phyloP scores from a whole-genome alignment of 192 early-diverging fungal genomes.

The Cetraspora pellucida region DNA sequence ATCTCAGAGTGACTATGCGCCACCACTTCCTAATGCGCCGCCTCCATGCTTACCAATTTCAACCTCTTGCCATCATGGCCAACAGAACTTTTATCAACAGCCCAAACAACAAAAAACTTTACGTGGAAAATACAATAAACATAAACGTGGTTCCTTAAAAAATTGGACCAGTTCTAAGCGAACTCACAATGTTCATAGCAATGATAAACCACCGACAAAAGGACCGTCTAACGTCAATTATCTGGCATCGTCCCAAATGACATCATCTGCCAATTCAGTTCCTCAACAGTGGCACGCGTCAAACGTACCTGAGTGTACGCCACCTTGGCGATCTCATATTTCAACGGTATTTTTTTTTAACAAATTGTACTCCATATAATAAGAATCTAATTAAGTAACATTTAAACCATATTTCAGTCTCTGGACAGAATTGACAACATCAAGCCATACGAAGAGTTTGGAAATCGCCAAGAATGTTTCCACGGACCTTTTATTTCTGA shows the following conservation, averaged over 20 bases:
- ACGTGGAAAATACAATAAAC: neutral
- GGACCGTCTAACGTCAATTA: neutral
- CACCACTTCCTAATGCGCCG: neutral
- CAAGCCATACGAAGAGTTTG: too few species aligned
- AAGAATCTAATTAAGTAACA: neutral
- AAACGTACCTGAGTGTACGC: neutral
- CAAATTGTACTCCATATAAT: neutral
- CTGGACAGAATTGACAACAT: neutral
- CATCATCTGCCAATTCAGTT: neutral
- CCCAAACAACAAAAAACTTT: neutral
- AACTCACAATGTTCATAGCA: neutral
- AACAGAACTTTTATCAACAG: neutral
- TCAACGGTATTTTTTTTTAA: constrained; percentile 2
- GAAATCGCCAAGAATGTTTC: too few species aligned
- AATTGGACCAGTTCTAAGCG: neutral
- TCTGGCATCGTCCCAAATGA: neutral
- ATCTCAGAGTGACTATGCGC: neutral
- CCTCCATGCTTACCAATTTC: neutral
- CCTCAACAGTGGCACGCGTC: neutral
- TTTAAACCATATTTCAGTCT: neutral
- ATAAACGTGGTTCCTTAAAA: neutral
- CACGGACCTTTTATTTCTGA: too few species aligned
- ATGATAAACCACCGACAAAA: neutral
- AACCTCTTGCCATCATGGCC: neutral
- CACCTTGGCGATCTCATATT: neutral